Base-by-base conservation (phyloP, 345 rosid species). In the Gossypium turneri region DNA sequence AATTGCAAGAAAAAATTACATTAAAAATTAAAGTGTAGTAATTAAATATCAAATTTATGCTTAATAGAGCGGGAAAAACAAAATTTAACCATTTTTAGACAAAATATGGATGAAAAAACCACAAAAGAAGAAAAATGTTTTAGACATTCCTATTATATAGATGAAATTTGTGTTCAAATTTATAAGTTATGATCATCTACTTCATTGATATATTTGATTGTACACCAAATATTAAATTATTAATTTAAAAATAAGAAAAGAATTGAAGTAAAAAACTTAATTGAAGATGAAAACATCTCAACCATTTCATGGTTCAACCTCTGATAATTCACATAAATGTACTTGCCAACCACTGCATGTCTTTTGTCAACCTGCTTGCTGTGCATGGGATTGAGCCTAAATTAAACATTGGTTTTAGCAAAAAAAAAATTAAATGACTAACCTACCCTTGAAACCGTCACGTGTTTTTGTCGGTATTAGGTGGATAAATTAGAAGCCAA, bases 301-400 rank as follows among this genome's bases (percentile, higher is more conserved):
- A 12, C 51, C 13, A 47, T 47, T 56, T 19, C 20, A 56, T 56
- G 2, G 19, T 20, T 19, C 60, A 59, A 13, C 16, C 41, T 12
- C 20, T 12, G 64, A 12, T 60, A 12, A 10, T 34, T 59, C 63
- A 24, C 63, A 59, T 59, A 25, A 25, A 60, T 25, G 41, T 60
- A 60, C 19, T 27, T 25, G 43, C 64, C 38, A 60, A 59, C 38
- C 41, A 25, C 38, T 5, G 64, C 7, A 59, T 12, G 41, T 59
- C 38, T 25, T 59, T 59, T 24, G 64, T 25, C 64, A 59, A 12
- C 41, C 60, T 15, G 55, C 67, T 53, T 8, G 55, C 67, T 53
- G 25, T 78, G 85, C 81, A 78, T 76, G 85, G 51, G 41, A 67
- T 38, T 15, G 34, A 51, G 56, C 56, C 4, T 34, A 34, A 20